Conservation (phyloP, 2,329 filamentous ascomycete species). For the Aspergillus persii region DNA sequence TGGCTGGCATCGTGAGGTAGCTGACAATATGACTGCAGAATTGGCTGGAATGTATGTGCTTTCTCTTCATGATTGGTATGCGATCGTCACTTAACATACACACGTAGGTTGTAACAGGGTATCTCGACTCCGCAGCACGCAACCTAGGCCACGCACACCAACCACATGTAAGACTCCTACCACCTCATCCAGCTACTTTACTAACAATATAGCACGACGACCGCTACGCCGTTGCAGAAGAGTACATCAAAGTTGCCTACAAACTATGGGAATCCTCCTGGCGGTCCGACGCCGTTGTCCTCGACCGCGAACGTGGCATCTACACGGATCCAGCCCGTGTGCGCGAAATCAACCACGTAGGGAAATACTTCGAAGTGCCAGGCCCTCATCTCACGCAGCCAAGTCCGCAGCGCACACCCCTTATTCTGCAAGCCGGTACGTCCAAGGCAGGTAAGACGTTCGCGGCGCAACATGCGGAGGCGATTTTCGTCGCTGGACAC, state of each 20-base stretch:
- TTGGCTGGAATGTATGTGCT: conserved; percentile 55
- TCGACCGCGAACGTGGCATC: conserved; percentile 57
- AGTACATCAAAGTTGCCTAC: conserved; percentile 63
- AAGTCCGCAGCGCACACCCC: conserved; percentile 64
- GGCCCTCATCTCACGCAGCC: conserved; percentile 67
- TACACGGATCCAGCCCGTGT: conserved; percentile 61
- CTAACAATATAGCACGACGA: conserved; percentile 56
- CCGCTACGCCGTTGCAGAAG: conserved; percentile 62
- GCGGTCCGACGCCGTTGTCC: conserved; percentile 63
- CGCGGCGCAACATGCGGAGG: conserved; percentile 68
- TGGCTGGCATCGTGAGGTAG: neutral
- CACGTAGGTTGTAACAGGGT: conserved; percentile 62
- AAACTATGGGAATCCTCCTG: conserved; percentile 68
- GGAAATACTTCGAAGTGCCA: conserved; percentile 62
- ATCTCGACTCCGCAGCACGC: conserved; percentile 64
- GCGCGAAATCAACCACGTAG: conserved; percentile 64
- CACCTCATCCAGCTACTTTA: no score
- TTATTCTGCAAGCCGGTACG: conserved; percentile 69
- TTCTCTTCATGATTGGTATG: neutral
- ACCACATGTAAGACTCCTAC: conserved; percentile 31
- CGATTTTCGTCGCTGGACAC: conserved; percentile 67
- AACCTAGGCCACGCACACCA: conserved; percentile 61
- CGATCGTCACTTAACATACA: conserved; percentile 12
- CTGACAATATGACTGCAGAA: conserved; percentile 27
- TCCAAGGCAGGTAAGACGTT: conserved; percentile 65